Conservation (phyloP, 352 stramenopile genomes). For the Aphanomyces stellatus region DNA sequence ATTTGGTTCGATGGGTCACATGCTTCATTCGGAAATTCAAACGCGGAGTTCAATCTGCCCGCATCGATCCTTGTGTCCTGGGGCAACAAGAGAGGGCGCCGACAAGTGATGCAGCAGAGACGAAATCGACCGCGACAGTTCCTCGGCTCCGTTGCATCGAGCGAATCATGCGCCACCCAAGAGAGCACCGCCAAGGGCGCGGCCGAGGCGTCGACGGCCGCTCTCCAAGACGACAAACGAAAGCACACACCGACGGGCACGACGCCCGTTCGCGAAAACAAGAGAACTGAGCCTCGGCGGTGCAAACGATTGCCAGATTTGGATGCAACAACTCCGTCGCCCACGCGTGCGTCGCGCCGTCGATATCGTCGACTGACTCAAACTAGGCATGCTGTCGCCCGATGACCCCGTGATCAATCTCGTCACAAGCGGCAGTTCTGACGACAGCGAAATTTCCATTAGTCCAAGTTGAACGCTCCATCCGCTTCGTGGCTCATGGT, state of each 20-base stretch:
- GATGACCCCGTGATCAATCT: background rate
- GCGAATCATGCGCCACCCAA: background rate
- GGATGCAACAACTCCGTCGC: background rate
- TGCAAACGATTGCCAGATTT: background rate
- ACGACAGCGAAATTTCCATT: background rate
- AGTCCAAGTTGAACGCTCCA: too few relatives aligned
- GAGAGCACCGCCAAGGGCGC: too few relatives aligned
- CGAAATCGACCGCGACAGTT: too few relatives aligned
- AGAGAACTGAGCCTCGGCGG: background rate
- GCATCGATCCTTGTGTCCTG: too few relatives aligned
- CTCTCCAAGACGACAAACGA: background rate
- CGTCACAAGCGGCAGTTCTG: background rate
- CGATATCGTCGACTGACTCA: background rate
- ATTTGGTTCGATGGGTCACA: background rate
- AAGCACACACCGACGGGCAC: constrained; percentile 11
- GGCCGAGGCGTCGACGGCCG: background rate
- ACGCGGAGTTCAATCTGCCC: constrained; percentile 3
- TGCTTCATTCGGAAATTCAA: constrained; percentile 7
- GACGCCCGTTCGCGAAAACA: constrained; percentile 10
- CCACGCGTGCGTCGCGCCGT: too few relatives aligned
- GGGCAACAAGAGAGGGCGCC: too few relatives aligned
- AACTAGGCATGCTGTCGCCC: background rate
- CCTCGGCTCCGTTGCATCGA: background rate
- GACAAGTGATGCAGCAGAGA: too few relatives aligned
- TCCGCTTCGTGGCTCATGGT: too few relatives aligned